These are phyloP conservation scores for Pezizomycotina sp. DNA, from an alignment of 2,329 filamentous ascomycete genomes.

Conservation along the genomic window DNA sequence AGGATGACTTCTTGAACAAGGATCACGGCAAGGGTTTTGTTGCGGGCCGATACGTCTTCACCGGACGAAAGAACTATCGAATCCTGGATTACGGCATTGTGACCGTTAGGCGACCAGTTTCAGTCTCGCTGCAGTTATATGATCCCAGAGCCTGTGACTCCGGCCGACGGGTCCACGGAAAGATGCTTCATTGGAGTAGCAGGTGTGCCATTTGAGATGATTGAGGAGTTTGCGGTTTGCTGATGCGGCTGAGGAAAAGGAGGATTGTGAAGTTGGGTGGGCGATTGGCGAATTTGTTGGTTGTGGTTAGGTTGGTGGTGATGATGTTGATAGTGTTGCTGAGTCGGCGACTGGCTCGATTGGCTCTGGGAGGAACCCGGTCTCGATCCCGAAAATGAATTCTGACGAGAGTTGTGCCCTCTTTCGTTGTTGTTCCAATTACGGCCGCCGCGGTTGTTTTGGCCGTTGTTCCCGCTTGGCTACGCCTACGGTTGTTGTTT, in stretches of 20 bases:
- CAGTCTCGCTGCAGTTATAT: conserved; percentile 10
- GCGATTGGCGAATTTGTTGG: conserved; percentile 6
- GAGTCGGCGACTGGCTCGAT: conserved; percentile 1
- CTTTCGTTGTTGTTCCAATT: conserved; percentile 10
- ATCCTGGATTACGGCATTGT: no score
- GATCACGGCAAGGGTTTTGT: conserved; percentile 15
- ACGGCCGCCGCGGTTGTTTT: conserved; percentile 8
- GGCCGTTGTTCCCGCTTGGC: conserved; percentile 4
- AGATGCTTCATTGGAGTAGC: no score
- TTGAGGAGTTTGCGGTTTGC: conserved; percentile 4
- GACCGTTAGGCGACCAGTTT: conserved; percentile 13
- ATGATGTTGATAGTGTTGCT: conserved; percentile 12
- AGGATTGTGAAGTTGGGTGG: conserved; percentile 3
- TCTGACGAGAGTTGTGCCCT: conserved; percentile 6
- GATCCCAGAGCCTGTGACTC: conserved; percentile 11
- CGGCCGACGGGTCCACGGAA: conserved; percentile 13
- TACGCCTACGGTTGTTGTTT: conserved; percentile 1
- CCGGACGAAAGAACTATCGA: no score
- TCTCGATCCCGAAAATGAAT: conserved; percentile 15
- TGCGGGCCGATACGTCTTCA: conserved; percentile 11
- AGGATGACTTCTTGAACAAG: conserved; percentile 14
- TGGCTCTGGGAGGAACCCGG: conserved; percentile 4
- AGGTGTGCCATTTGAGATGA: no score
- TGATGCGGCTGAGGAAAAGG: no score
- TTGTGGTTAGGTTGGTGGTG: conserved; percentile 8